phyloP scores from a whole-genome alignment of 768 basidiomycete genomes.

The Leccinum sublutescens region DNA sequence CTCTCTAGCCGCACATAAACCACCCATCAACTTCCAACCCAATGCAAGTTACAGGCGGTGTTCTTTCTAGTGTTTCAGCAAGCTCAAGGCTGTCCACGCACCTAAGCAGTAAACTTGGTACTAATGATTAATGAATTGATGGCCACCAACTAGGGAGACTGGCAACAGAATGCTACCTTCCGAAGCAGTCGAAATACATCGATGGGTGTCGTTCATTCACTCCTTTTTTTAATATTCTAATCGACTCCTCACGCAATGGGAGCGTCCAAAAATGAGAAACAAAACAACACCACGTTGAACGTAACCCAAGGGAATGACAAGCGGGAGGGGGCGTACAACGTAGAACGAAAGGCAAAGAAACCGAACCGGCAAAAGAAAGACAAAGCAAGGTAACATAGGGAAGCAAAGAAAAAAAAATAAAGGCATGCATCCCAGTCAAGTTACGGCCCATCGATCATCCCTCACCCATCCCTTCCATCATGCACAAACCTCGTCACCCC shows the following conservation, averaged over 20 bases:
- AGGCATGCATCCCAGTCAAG: slow-evolving; percentile 13
- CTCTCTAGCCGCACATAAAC: background rate
- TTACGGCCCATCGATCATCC: background rate
- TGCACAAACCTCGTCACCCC: slow-evolving; percentile 3
- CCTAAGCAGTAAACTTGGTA: too few relatives aligned
- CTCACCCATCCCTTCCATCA: background rate
- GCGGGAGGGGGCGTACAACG: slow-evolving; percentile 13
- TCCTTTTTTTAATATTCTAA: slow-evolving; percentile 10
- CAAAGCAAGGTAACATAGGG: slow-evolving; percentile 16
- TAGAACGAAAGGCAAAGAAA: slow-evolving; percentile 6
- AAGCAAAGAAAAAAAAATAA: slow-evolving; percentile 7
- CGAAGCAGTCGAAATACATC: too few relatives aligned
- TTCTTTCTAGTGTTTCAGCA: too few relatives aligned
- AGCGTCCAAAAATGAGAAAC: slow-evolving; percentile 12
- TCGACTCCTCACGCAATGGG: slow-evolving; percentile 28
- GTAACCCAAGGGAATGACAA: slow-evolving; percentile 14
- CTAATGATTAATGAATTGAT: background rate
- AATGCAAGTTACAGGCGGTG: too few relatives aligned
- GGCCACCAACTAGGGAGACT: background rate
- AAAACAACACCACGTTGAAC: slow-evolving; percentile 12
- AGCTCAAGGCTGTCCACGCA: too few relatives aligned
- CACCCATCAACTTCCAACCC: background rate
- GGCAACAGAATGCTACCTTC: background rate
- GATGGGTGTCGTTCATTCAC: background rate
- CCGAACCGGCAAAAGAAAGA: slow-evolving; percentile 4